Evolutionary conservation across 2,329 filamentous ascomycete species (phyloP).

Genomic region (Lasiodiplodia sp.): DNA sequence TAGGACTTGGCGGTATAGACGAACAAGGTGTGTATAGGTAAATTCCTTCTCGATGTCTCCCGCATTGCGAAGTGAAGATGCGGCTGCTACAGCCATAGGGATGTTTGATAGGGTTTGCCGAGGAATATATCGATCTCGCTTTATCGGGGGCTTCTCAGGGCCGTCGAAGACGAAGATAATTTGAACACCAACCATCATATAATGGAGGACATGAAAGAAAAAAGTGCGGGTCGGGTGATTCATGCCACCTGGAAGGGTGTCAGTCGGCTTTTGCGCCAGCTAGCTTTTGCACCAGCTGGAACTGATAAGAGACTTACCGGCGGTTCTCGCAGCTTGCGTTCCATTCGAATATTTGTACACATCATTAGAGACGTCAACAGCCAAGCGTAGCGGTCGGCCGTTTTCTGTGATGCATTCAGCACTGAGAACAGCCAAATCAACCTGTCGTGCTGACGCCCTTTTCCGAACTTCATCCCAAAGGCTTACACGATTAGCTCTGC

Average conservation of each 20-base stretch:
- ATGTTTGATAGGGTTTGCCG: background rate
- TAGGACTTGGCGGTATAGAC: background rate
- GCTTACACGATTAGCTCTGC: background rate
- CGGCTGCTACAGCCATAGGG: background rate
- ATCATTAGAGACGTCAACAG: background rate
- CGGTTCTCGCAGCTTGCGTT: background rate
- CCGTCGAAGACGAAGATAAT: background rate
- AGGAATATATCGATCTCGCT: background rate
- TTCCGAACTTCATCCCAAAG: background rate
- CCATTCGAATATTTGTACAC: background rate
- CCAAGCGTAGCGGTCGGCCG: slow-evolving; percentile 4
- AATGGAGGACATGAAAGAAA: background rate
- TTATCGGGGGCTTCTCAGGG: background rate
- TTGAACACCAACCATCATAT: background rate
- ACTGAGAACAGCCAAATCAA: background rate
- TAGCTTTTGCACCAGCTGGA: background rate
- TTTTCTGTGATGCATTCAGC: background rate
- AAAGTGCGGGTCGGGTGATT: slow-evolving; percentile 1
- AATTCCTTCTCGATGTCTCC: background rate
- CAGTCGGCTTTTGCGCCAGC: background rate
- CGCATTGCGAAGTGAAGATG: background rate
- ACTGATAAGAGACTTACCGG: background rate
- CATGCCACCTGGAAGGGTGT: background rate
- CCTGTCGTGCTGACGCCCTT: background rate
- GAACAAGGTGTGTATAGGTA: background rate